Conservation (phyloP, 805 yeast genomes). For the Metschnikowia rubicola region DNA sequence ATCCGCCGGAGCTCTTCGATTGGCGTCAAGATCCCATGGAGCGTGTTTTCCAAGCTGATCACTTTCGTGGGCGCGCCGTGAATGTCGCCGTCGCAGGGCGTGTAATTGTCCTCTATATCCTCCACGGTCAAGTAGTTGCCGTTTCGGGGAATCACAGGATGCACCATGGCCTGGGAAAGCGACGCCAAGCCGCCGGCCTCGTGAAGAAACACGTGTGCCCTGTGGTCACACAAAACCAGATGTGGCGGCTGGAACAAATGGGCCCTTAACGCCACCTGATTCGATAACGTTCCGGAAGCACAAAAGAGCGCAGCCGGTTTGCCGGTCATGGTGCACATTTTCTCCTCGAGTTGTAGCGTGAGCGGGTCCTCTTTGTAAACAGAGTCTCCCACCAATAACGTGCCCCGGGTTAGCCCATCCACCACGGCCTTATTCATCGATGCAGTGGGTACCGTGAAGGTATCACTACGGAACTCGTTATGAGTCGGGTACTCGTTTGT, state of each 20-base stretch:
- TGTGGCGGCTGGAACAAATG: constrained; percentile 80
- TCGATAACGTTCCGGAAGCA: constrained; percentile 86
- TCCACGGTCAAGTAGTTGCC: constrained; percentile 76
- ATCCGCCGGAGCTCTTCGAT: constrained; percentile 72
- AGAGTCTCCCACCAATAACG: constrained; percentile 62
- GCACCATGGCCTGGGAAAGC: constrained; percentile 87
- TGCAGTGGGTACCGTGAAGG: constrained; percentile 83
- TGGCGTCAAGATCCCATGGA: constrained; percentile 81
- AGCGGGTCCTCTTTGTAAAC: constrained; percentile 84
- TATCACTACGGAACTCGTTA: constrained; percentile 59
- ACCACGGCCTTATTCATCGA: constrained; percentile 65
- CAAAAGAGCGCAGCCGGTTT: constrained; percentile 80
- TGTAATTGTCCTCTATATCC: constrained; percentile 61
- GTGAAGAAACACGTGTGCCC: constrained; percentile 77
- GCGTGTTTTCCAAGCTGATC: constrained; percentile 81
- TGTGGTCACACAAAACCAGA: constrained; percentile 78
- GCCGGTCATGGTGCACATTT: constrained; percentile 67
- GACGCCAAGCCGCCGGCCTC: constrained; percentile 94
- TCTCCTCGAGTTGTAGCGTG: constrained; percentile 60
- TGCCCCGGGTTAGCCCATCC: constrained; percentile 26
- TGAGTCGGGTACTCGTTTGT: constrained; percentile 25
- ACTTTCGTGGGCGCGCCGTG: constrained; percentile 87
- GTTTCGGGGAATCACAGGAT: constrained; percentile 74
- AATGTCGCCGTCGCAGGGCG: constrained; percentile 75
- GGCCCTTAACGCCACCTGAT: constrained; percentile 79